A percentile compares a stretch with the other conserved stretches of the same genome.
Conservation (phyloP, 768 basidiomycete species). For the Cyclocybe cylindracea region DNA sequence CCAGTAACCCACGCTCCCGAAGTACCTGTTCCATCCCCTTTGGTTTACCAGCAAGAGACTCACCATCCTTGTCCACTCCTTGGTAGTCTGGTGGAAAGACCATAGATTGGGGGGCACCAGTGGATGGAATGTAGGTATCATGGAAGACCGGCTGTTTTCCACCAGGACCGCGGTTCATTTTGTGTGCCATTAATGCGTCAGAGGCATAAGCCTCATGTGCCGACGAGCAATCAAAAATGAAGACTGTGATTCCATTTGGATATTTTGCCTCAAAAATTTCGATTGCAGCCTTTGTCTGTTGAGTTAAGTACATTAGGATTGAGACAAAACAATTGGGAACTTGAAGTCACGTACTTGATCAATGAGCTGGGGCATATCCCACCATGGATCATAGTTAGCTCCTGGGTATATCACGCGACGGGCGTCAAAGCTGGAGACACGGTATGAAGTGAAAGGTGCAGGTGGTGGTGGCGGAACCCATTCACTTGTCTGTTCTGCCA, state of each 20-base stretch:
- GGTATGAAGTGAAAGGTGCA: too few relatives aligned
- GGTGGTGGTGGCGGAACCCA: slow-evolving; percentile 17
- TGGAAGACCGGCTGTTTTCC: slow-evolving; percentile 34
- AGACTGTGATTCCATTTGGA: slow-evolving; percentile 29
- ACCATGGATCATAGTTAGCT: slow-evolving; percentile 36
- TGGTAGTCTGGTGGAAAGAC: too few relatives aligned
- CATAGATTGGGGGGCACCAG: slow-evolving; percentile 37
- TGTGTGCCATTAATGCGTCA: slow-evolving; percentile 40
- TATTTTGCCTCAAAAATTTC: slow-evolving; percentile 35
- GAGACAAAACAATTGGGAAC: too few relatives aligned
- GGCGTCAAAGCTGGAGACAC: too few relatives aligned
- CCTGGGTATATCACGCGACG: slow-evolving; percentile 38
- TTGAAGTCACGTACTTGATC: too few relatives aligned
- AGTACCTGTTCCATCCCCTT: slow-evolving; percentile 38
- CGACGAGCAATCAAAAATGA: slow-evolving; percentile 45
- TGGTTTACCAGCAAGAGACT: too few relatives aligned
- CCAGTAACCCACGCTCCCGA: slow-evolving; percentile 41
- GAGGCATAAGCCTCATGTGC: slow-evolving; percentile 37
- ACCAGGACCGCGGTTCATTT: slow-evolving; percentile 43
- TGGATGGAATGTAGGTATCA: slow-evolving; percentile 37
- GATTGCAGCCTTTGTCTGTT: slow-evolving; percentile 28
- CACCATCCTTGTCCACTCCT: slow-evolving; percentile 24
- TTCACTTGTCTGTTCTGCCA: slow-evolving; percentile 23
- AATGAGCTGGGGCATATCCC: slow-evolving; percentile 36
- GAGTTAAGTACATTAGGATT: too few relatives aligned